These are phyloP conservation scores for Triglochin maritima DNA, from an alignment of 106 monocot genomes.

Conservation along the genomic window DNA sequence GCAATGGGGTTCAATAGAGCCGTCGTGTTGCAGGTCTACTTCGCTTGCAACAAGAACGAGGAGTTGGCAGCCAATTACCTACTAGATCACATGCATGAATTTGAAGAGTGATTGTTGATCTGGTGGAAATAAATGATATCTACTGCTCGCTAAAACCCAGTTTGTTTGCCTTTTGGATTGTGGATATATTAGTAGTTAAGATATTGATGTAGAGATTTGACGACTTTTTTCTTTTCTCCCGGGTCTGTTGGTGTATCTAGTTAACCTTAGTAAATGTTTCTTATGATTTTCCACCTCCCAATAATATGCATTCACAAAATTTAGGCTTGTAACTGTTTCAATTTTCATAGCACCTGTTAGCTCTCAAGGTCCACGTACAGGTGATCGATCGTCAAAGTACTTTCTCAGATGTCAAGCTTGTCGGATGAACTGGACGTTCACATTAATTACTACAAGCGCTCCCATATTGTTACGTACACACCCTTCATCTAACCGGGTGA, in stretches of 20 bases:
- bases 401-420: too few species aligned
- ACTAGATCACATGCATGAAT: slow-evolving; percentile 73
- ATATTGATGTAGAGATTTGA: not conserved
- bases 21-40: slow-evolving; percentile 56
- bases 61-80: slow-evolving; percentile 77
- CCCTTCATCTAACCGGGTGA: too few species aligned
- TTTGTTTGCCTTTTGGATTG: not conserved
- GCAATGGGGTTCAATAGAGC: slow-evolving; percentile 71
- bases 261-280: not conserved
- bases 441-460: too few species aligned
- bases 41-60: slow-evolving; percentile 82
- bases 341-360: too few species aligned
- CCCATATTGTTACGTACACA: too few species aligned
- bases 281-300: not conserved
- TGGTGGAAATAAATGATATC: not conserved
- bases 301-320: too few species aligned
- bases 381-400: too few species aligned
- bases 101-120: slow-evolving; percentile 32
- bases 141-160: not conserved
- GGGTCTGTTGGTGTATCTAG: not conserved
- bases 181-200: too few species aligned
- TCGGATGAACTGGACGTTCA: too few species aligned
- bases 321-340: too few species aligned
- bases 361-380: too few species aligned
- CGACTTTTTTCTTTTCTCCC: not conserved